Conservation (phyloP, 1,139 yeast species). For the Debaryomycetaceae sp. region DNA sequence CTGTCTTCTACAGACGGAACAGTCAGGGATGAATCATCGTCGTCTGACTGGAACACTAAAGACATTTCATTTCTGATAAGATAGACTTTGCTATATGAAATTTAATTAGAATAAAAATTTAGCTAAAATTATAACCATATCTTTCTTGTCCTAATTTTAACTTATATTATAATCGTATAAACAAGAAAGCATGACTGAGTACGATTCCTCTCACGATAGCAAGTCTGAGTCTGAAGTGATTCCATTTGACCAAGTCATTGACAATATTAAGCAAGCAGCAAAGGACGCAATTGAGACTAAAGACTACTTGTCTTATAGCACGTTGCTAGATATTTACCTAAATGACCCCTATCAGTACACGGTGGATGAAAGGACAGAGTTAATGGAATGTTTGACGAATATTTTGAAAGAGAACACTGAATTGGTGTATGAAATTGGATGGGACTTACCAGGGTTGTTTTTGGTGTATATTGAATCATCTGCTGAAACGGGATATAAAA, state of each 20-base stretch:
- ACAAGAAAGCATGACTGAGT: background rate
- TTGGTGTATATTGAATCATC: constrained; percentile 41
- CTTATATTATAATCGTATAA: too few species aligned
- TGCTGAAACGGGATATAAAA: constrained; percentile 14
- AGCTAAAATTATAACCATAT: too few species aligned
- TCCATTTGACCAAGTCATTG: constrained; percentile 25
- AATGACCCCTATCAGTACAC: constrained; percentile 45
- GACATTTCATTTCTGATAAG: constrained; percentile 7
- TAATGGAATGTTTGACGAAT: constrained; percentile 39
- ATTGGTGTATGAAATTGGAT: constrained; percentile 69
- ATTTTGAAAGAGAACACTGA: constrained; percentile 33
- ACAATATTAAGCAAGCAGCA: constrained; percentile 32
- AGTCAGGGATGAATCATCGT: constrained; percentile 9
- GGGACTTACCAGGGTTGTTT: constrained; percentile 78
- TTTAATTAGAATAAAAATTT: constrained; percentile 1
- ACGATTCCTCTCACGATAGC: constrained; percentile 8
- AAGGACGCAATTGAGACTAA: constrained; percentile 37
- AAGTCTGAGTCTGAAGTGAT: constrained; percentile 25
- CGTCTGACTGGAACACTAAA: constrained; percentile 13
- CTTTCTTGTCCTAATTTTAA: too few species aligned
- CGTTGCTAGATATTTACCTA: constrained; percentile 63
- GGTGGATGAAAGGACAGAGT: constrained; percentile 45
- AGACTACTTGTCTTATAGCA: constrained; percentile 71
- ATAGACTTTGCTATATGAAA: background rate
- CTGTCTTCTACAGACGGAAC: constrained; percentile 7